Evolutionary conservation across 768 basidiomycete species (phyloP), one percentile per base, ranked within the genome.

Genomic region (Macrocybe gigantea): DNA sequence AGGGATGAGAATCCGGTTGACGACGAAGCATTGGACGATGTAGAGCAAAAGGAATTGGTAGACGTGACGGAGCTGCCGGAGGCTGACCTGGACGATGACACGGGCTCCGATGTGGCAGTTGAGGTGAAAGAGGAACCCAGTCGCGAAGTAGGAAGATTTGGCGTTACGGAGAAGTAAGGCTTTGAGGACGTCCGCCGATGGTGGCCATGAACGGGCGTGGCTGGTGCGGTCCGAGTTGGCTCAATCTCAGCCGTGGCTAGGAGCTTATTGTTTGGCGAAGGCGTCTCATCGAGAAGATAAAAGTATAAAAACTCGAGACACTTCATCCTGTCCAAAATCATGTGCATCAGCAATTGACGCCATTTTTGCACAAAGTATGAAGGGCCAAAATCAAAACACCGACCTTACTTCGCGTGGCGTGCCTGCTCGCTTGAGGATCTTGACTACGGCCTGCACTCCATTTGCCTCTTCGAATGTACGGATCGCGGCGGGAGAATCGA

Each of bases 301-400:
- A 94, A 96, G 64, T 95, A 95, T 11, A 97, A 68, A 57, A 96
- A 93, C 61, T 96, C 94, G 12, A 97, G 73, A 52, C 92, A 95
- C 69, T 95, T 95, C 88, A 96, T 95, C 56, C 93, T 95, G 56
- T 14, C 35, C 22, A 22, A 22, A 22, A 22, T 22, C 22, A 22
- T 22, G 22, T 22, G 22, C 22, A 22, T 22, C 22, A 22, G 22
- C 22, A 4, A 22, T 22, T 22, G 22, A 22, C 22, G 22, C 22
- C 22, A 22, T 22, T 22, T 22, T 22, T 22, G 22, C 22, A 4
- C 22, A 22, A 22, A 22, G 22, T 22, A 15, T 12, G 10, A 6
- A 30, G 32, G 11, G 36, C n/a, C 1, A 7, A 13, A 12, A 37
- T 22, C 22, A 22, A 22, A 22, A 22, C 22, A 65, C 79, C 32